These are phyloP conservation scores for Basipetospora chlamydospora DNA, from an alignment of 2,329 filamentous ascomycete species.

Conservation along the genomic window DNA sequence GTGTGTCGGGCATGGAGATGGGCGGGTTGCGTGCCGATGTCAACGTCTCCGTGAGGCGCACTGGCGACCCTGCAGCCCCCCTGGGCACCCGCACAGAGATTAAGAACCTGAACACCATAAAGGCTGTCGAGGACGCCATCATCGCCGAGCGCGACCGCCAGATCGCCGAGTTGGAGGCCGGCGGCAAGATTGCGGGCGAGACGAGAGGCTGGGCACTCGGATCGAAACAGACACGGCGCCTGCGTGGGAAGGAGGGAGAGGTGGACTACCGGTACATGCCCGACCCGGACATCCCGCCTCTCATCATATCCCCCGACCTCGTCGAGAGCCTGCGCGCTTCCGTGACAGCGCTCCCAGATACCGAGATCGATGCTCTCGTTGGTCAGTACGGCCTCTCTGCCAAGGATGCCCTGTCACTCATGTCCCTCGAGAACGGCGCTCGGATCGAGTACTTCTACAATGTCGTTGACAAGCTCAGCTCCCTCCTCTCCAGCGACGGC, in stretches of 20 bases:
- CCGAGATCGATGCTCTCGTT: slow-evolving; percentile 48
- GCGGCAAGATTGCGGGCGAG: slow-evolving; percentile 65
- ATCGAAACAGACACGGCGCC: slow-evolving; percentile 60
- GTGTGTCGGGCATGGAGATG: slow-evolving; percentile 82
- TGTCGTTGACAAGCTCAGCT: slow-evolving; percentile 36
- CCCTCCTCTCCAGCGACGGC: slow-evolving; percentile 12
- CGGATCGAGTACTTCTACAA: slow-evolving; percentile 71
- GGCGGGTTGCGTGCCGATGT: slow-evolving; percentile 87
- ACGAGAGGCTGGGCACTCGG: slow-evolving; percentile 88
- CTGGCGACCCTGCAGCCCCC: slow-evolving; percentile 22
- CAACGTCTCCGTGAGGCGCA: slow-evolving; percentile 73
- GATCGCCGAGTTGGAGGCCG: slow-evolving; percentile 62
- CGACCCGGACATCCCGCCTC: slow-evolving; percentile 74
- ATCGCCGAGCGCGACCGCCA: slow-evolving; percentile 82
- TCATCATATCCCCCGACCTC: slow-evolving; percentile 60
- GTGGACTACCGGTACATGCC: slow-evolving; percentile 99
- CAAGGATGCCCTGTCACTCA: slow-evolving; percentile 73
- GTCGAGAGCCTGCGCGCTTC: slow-evolving; percentile 46
- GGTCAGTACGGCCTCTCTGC: slow-evolving; percentile 51
- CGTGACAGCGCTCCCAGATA: slow-evolving; percentile 60
- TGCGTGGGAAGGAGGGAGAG: slow-evolving; percentile 89
- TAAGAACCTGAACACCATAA: slow-evolving; percentile 92
- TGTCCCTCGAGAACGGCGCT: slow-evolving; percentile 62
- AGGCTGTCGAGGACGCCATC: slow-evolving; percentile 88
- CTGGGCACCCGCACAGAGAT: slow-evolving; percentile 89